Evolutionary conservation across 2,329 filamentous ascomycete genomes (phyloP).

Genomic region (Alternaria postmessia): DNA sequence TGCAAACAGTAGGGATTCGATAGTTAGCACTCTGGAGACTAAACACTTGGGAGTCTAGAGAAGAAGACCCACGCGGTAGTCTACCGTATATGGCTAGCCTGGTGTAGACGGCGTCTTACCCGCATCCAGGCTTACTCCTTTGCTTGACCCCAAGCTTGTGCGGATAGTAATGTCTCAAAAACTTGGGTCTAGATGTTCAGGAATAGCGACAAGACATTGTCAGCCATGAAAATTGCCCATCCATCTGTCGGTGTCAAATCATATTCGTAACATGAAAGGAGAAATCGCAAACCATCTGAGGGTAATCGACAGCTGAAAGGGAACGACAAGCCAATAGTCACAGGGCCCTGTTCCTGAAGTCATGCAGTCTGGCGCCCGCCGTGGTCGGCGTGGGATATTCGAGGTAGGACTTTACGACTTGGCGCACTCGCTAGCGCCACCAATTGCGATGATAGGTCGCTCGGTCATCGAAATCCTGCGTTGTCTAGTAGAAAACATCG

Average conservation of each 20-base stretch:
- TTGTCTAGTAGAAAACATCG: neutral
- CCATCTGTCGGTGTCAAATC: neutral
- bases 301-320: neutral
- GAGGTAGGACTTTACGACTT: neutral
- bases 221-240: neutral
- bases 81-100: neutral
- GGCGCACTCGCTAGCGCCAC: slow-evolving; percentile 2
- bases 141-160: neutral
- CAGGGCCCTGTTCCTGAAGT: neutral
- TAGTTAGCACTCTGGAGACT: neutral
- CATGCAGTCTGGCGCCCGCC: neutral
- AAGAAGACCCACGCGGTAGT: neutral
- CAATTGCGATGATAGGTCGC: neutral
- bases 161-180: neutral
- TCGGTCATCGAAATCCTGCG: slow-evolving; percentile 5
- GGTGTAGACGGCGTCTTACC: slow-evolving; percentile 1
- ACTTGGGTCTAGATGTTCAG: neutral
- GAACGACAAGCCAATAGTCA: neutral
- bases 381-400: neutral
- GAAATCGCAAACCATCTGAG: neutral
- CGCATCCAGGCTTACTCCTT: neutral
- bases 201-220: neutral
- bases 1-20: neutral
- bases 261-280: neutral
- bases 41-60: neutral